Conservation (phyloP, 1,139 yeast species). For the Ashbya aceris region DNA sequence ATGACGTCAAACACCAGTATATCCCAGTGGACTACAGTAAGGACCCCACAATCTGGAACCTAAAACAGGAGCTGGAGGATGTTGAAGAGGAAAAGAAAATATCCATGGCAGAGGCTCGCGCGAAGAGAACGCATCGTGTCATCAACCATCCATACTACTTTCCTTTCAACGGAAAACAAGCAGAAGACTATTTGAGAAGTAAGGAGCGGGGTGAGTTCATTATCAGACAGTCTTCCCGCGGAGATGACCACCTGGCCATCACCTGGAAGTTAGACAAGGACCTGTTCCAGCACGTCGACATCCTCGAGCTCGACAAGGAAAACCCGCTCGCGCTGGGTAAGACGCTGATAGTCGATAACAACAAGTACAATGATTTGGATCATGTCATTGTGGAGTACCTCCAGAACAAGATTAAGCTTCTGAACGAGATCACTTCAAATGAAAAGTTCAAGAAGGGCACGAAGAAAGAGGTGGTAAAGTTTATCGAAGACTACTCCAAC, state of each 20-base stretch:
- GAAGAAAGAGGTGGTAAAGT: conserved; percentile 68
- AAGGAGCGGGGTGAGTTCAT: conserved; percentile 87
- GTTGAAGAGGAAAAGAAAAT: conserved; percentile 46
- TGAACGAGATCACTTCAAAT: conserved; percentile 74
- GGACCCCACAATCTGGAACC: conserved; percentile 72
- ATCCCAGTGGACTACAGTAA: conserved; percentile 39
- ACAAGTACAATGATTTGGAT: conserved; percentile 76
- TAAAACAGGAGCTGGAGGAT: conserved; percentile 66
- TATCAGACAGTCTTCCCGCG: conserved; percentile 88
- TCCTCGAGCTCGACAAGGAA: conserved; percentile 61
- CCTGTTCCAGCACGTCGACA: conserved; percentile 84
- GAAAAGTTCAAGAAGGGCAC: conserved; percentile 88
- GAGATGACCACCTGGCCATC: conserved; percentile 77
- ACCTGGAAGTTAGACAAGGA: conserved; percentile 95
- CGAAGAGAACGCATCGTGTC: conserved; percentile 56
- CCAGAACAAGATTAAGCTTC: conserved; percentile 74
- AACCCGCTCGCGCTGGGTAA: conserved; percentile 56
- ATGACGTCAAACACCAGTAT: conserved; percentile 55
- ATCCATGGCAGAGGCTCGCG: conserved; percentile 39
- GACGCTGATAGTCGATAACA: conserved; percentile 56
- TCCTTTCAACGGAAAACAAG: conserved; percentile 75
- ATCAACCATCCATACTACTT: conserved; percentile 89
- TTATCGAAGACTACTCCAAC: conserved; percentile 81
- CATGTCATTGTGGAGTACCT: conserved; percentile 86
- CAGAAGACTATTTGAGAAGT: conserved; percentile 88